Conservation (phyloP, 2,329 filamentous ascomycete species). For the Neophaeococcomyces aloes region DNA sequence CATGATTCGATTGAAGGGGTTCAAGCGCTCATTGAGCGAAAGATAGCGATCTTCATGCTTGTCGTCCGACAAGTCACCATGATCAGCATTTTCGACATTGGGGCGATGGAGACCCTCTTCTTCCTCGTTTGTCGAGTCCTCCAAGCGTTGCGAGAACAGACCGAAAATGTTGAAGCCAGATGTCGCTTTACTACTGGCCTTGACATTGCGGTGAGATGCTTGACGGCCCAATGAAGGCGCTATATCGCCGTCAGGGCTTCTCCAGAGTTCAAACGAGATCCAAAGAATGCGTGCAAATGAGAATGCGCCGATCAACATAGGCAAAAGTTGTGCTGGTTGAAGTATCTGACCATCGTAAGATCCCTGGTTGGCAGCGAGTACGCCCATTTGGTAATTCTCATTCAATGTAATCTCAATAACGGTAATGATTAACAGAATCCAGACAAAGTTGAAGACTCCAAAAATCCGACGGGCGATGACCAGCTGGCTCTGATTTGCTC, state of each 20-base stretch:
- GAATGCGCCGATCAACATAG: constrained; percentile 13
- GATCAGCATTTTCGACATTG: neutral
- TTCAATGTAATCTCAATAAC: constrained; percentile 14
- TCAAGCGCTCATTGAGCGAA: neutral
- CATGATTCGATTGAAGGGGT: constrained; percentile 1
- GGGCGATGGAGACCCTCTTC: neutral
- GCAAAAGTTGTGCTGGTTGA: constrained; percentile 12
- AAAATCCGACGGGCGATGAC: constrained; percentile 8
- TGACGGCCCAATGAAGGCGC: constrained; percentile 8
- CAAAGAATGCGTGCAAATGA: constrained; percentile 11
- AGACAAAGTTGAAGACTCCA: constrained; percentile 12
- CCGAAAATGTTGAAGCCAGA: neutral
- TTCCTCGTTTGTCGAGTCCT: neutral
- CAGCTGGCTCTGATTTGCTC: constrained; percentile 10
- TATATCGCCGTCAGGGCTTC: constrained; percentile 12
- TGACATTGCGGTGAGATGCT: neutral
- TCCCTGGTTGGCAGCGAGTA: constrained; percentile 8
- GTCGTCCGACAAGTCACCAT: neutral
- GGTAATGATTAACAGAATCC: constrained; percentile 12
- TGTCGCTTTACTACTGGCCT: neutral
- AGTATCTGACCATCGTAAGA: constrained; percentile 7
- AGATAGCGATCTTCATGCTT: neutral
- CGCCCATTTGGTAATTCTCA: constrained; percentile 12
- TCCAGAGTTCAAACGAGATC: constrained; percentile 11
- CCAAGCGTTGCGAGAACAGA: neutral